Evolutionary conservation across 2,329 filamentous ascomycete genomes (phyloP).

Genomic region (Pyrenochaeta sp.): DNA sequence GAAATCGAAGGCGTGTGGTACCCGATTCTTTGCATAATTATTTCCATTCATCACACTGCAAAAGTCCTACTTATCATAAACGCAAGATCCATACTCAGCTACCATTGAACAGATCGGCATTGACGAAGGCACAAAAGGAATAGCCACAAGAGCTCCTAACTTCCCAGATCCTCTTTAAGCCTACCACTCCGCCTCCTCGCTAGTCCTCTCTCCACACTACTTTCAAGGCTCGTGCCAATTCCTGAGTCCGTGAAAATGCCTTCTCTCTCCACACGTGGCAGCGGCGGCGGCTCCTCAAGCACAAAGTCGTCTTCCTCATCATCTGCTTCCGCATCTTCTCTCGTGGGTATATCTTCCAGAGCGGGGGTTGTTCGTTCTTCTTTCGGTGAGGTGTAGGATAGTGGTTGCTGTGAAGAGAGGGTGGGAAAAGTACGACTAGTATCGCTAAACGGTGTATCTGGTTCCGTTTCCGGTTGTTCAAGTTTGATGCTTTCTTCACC

Average conservation of each 20-base stretch:
- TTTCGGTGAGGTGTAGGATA: slow-evolving; percentile 48
- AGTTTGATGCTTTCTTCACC: slow-evolving; percentile 19
- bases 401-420: slow-evolving; percentile 52
- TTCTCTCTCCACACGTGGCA: slow-evolving; percentile 14
- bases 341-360: slow-evolving; percentile 30
- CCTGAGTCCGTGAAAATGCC: slow-evolving; percentile 52
- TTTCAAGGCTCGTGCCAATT: slow-evolving; percentile 59
- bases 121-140: too few relatives aligned
- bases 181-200: slow-evolving; percentile 22
- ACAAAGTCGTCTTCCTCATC: slow-evolving; percentile 57
- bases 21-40: too few relatives aligned
- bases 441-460: slow-evolving; percentile 51
- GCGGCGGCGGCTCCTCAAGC: slow-evolving; percentile 42
- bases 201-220: slow-evolving; percentile 23
- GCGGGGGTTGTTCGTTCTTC: slow-evolving; percentile 21
- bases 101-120: too few relatives aligned
- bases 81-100: too few relatives aligned
- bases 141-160: neutral
- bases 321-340: slow-evolving; percentile 51
- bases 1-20: too few relatives aligned
- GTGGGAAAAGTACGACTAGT: slow-evolving; percentile 60
- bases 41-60: too few relatives aligned
- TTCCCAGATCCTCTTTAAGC: neutral
- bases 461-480: slow-evolving; percentile 23
- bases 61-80: too few relatives aligned